Percentiles rank a stretch among this genome's conserved stretches.
Conservation (phyloP, 306 rosid species). For the Delonix regia region DNA sequence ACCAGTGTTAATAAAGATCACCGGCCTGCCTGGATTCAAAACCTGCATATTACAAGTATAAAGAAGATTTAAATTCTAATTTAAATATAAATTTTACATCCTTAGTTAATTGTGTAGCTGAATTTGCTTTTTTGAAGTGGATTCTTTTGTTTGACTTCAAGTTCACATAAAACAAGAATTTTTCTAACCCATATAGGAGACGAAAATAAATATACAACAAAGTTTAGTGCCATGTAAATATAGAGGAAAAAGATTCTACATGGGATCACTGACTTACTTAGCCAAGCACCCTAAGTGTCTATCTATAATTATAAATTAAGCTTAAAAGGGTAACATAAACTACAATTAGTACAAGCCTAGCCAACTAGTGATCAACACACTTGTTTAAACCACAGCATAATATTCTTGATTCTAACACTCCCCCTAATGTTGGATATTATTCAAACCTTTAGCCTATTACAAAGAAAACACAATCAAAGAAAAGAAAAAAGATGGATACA, state of each 20-base stretch:
- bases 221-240: not conserved
- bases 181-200: not conserved
- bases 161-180: not conserved
- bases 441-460: too few species aligned
- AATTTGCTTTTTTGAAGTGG: not conserved
- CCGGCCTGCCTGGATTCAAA: constrained; percentile 76
- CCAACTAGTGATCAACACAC: too few species aligned
- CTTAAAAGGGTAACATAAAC: too few species aligned
- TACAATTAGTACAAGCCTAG: too few species aligned
- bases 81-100: not conserved
- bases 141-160: not conserved
- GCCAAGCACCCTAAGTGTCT: not conserved
- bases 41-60: constrained; percentile 54
- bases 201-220: not conserved
- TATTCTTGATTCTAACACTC: too few species aligned
- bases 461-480: too few species aligned
- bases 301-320: not conserved
- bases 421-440: too few species aligned
- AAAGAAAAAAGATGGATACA: too few species aligned
- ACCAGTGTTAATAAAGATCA: constrained; percentile 92
- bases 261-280: not conserved
- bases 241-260: not conserved
- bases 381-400: too few species aligned
- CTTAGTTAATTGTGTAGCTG: not conserved
- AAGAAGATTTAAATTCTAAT: constrained; percentile 16